These are phyloP conservation scores for Erodium texanum DNA, from an alignment of 441 rosid genomes.

Conservation along the genomic window DNA sequence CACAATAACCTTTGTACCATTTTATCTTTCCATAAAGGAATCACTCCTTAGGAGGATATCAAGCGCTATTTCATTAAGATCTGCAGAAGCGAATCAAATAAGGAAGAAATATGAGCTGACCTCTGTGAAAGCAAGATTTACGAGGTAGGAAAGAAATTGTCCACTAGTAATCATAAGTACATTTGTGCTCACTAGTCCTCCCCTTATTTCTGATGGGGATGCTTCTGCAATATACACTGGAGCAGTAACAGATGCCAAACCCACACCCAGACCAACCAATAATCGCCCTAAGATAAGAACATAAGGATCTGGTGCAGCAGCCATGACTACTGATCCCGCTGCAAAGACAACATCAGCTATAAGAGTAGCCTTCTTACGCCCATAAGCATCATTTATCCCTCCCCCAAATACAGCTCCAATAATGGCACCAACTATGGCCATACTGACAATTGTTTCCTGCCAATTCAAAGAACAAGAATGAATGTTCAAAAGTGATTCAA, in stretches of 20 bases:
- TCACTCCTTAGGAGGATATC: background rate
- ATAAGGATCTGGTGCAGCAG: slow-evolving; percentile 48
- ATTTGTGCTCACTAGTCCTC: slow-evolving; percentile 77
- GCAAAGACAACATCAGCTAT: slow-evolving; percentile 68
- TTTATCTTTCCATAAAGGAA: background rate
- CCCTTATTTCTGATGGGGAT: slow-evolving; percentile 74
- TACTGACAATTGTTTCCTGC: slow-evolving; percentile 85
- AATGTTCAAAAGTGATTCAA: background rate
- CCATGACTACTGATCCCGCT: slow-evolving; percentile 66
- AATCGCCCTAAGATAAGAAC: slow-evolving; percentile 55
- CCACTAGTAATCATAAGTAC: slow-evolving; percentile 76
- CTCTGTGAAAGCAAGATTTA: slow-evolving; percentile 64
- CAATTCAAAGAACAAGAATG: background rate
- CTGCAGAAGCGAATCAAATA: background rate
- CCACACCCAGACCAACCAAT: slow-evolving; percentile 80
- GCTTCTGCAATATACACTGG: slow-evolving; percentile 87
- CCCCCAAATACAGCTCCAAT: slow-evolving; percentile 77
- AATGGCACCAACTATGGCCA: slow-evolving; percentile 87
- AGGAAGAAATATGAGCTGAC: slow-evolving; percentile 3
- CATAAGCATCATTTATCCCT: slow-evolving; percentile 57
- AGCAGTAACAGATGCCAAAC: slow-evolving; percentile 87
- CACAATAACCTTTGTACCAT: background rate
- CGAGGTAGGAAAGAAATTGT: slow-evolving; percentile 67
- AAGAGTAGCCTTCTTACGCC: slow-evolving; percentile 46
- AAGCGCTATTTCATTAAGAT: background rate